Evolutionary conservation across 2,329 filamentous ascomycete species (phyloP).

Genomic region (Elsinoe ampelina): DNA sequence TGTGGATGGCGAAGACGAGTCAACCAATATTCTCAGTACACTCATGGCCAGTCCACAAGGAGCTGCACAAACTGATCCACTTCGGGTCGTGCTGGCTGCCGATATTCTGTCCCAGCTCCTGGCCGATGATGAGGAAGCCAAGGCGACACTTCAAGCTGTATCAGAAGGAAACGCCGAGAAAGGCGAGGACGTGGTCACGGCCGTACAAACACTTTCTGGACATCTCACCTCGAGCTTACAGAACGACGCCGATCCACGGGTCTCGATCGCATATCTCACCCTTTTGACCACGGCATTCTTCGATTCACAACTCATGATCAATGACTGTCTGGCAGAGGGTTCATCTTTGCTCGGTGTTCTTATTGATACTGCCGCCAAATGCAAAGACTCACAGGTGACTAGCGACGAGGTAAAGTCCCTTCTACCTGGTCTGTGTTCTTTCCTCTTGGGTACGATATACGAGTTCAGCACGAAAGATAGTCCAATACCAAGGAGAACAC

Average conservation of each 20-base stretch:
- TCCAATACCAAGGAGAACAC: conserved; percentile 68
- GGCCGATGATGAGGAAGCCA: conserved; percentile 69
- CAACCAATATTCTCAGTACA: conserved; percentile 72
- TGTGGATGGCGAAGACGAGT: conserved; percentile 64
- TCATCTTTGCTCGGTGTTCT: conserved; percentile 65
- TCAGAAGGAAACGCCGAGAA: conserved; percentile 80
- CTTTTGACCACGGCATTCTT: conserved; percentile 82
- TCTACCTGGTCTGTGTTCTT: conserved; percentile 72
- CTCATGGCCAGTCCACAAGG: conserved; percentile 59
- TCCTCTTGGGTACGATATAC: conserved; percentile 79
- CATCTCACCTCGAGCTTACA: conserved; percentile 77
- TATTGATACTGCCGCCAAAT: conserved; percentile 45
- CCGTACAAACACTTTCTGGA: conserved; percentile 77
- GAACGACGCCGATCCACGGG: conserved; percentile 64
- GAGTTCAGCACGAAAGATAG: conserved; percentile 98
- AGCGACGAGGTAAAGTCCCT: conserved; percentile 49
- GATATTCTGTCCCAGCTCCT: conserved; percentile 80
- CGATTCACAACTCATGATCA: conserved; percentile 81
- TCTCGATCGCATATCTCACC: conserved; percentile 81
- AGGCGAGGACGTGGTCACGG: conserved; percentile 91
- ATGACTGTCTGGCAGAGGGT: conserved; percentile 85
- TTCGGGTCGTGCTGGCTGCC: conserved; percentile 81
- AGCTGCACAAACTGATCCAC: conserved; percentile 63
- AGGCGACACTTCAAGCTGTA: conserved; percentile 68
- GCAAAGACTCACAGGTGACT: conserved; percentile 26